Percentiles rank a stretch among this genome's conserved stretches.
phyloP scores from a whole-genome alignment of 352 stramenopile species.

The Globisporangium iwayamae region DNA sequence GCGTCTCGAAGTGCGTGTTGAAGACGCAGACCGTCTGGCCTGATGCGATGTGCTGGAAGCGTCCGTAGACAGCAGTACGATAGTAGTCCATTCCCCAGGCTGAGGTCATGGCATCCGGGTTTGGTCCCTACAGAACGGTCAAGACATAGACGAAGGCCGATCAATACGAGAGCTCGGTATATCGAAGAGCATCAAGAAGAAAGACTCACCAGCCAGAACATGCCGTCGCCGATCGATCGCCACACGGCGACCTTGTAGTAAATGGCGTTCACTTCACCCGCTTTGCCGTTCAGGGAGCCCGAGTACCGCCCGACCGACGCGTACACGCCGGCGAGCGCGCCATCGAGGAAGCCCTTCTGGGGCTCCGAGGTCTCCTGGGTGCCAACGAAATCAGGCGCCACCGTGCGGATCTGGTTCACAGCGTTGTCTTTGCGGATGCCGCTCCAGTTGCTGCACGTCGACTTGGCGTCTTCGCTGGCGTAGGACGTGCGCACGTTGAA shows the following conservation, averaged over 20 bases:
- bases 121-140: slow-evolving; percentile 22
- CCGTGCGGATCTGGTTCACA: slow-evolving; percentile 45
- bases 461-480: slow-evolving; percentile 33
- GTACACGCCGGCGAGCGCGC: slow-evolving; percentile 48
- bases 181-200: not conserved
- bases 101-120: slow-evolving; percentile 43
- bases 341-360: slow-evolving; percentile 68
- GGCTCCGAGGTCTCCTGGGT: slow-evolving; percentile 76
- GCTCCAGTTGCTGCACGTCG: slow-evolving; percentile 58
- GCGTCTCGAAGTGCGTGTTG: slow-evolving; percentile 84
- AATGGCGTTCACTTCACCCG: slow-evolving; percentile 55
- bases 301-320: slow-evolving; percentile 52
- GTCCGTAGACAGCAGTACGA: slow-evolving; percentile 61
- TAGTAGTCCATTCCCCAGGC: slow-evolving; percentile 74
- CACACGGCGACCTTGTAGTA: slow-evolving; percentile 64
- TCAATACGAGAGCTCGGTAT: not conserved
- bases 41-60: slow-evolving; percentile 63
- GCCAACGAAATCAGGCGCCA: slow-evolving; percentile 66
- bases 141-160: not conserved
- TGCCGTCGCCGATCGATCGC: slow-evolving; percentile 49
- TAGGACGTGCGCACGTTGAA: slow-evolving; percentile 81
- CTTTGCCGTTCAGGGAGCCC: slow-evolving; percentile 54
- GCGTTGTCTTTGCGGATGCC: slow-evolving; percentile 64
- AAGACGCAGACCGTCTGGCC: slow-evolving; percentile 65
- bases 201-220: slow-evolving; percentile 55